Evolutionary conservation across 108 stramenopile genomes (phyloP), one percentile per base, ranked within the genome.

Genomic region (Hondaea fermentalgiana): DNA sequence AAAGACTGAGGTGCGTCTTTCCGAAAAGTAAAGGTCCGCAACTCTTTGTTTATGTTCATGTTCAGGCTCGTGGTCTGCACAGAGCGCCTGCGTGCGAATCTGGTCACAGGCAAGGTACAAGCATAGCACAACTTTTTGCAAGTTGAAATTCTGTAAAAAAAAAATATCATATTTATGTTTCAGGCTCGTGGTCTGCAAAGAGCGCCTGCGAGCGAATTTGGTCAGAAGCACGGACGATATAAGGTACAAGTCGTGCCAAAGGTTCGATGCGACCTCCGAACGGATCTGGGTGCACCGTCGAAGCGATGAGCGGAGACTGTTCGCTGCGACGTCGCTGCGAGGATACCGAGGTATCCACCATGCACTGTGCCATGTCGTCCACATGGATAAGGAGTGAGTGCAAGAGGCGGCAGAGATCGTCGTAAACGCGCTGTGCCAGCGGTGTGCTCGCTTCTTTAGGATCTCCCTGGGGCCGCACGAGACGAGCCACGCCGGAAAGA

Each of bases 311-410:
- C 3, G 64, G 64, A 17, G 35, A 42, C 64, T 69, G 64, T 17
- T 69, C 64, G 64, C 64, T 69, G 25, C 64, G 64, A 17, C 64
- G 76, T 6, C 76, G 76, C 51, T 83, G 76, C 10, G 45, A 53
- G 6, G 45, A 21, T 16, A 83, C 49, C 45, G 76, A 83, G n/a
- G 76, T 83, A 12, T 83, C 76, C n/a, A 83, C 51, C 49, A 83
- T 83, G 51, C 76, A 83, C 76, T 83, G 76, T 2, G 76, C 45
- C 49, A 83, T 83, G 28, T 83, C 76, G 25, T 83, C 76, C 76
- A 83, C 12, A 35, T 83, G 45, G 12, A 53, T 47, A 6, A 83
- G n/a, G 23, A 83, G 28, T 6, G 51, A 53, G 76, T 53, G 49
- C 19, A 83, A 23, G 12, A 83, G 51, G 8, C 51, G 19, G 25